Base-by-base conservation (phyloP, 306 rosid species). In the Argentina anserina region DNA sequence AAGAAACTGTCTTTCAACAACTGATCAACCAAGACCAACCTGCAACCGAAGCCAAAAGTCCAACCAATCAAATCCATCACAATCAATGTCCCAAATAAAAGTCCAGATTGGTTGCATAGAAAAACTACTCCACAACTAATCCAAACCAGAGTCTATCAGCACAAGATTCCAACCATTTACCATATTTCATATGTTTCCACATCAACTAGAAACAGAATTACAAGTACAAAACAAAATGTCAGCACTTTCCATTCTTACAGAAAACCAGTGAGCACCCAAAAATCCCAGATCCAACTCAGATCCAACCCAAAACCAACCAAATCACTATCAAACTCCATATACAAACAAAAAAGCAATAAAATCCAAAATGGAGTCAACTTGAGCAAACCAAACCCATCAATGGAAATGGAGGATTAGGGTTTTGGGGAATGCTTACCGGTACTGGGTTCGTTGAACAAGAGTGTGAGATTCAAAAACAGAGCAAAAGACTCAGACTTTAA, bases 1-100 rank as follows among this genome's bases (percentile, higher is more conserved):
- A 59, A 70, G 69, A 65, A 80, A 76, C 77, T 52, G 64, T 64
- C 72, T 39, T 26, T 26, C 17, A 11, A 25, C 40, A 39, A 42
- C 55, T 72, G 65, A 45, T 79, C 86, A 26, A 68, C 73, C 18
- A 79, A 31, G 81, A 82, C 79, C 92, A 81, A 81, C 80, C 89
- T 76, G 91, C 81, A 81, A 69, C 72, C 72, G 31, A 74, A 80
- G 26, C 78, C 78, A 70, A 68, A 80, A 74, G 82, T 82, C 82
- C 80, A 83, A 58, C 63, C 81, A n/a, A 69, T 17, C 36, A 33
- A 33, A 33, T 33, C 36, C 36, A 33, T 33, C 72, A 65, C 23
- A 59, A 74, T 39, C 76, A 29, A 42, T 58, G 50, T 66, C 41
- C 25, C 39, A 25, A 33, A 39, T 3, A 40, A 69, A 55, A 65